These are phyloP conservation scores for Podospora anserina DNA, from an alignment of 495 filamentous ascomycete species.

Conservation along the genomic window DNA sequence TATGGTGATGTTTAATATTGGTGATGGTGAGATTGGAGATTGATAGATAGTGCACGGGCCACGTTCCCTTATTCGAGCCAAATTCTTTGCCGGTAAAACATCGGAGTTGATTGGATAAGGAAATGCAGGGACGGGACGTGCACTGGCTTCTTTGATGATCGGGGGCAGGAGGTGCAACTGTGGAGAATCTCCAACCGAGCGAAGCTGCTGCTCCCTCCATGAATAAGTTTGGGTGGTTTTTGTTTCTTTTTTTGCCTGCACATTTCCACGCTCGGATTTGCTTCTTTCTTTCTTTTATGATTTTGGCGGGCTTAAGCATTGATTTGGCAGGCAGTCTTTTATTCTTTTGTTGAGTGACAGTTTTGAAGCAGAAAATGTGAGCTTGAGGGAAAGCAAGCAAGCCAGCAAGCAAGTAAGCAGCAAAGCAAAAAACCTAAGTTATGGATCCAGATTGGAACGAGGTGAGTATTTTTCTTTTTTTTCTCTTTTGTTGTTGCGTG, in stretches of 20 bases:
- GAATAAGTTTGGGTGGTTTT: not conserved
- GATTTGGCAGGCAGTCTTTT: too few species aligned
- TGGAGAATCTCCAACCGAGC: not conserved
- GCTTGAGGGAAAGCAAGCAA: not conserved
- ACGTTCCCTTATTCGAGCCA: too few species aligned
- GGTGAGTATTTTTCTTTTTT: conserved; percentile 34
- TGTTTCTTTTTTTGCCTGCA: not conserved
- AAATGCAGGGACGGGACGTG: not conserved
- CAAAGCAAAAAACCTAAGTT: not conserved
- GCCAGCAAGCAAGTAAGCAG: conserved; percentile 6
- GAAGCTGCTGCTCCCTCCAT: not conserved
- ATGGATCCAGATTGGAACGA: conserved; percentile 66
- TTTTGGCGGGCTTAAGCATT: too few species aligned
- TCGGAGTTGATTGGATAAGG: too few species aligned
- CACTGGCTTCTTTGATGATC: not conserved
- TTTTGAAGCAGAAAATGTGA: not conserved
- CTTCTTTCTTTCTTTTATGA: not conserved
- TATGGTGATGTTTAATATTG: too few species aligned
- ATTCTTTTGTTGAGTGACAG: too few species aligned
- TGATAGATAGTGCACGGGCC: too few species aligned
- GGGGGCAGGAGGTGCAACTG: not conserved
- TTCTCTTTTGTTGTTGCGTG: not conserved
- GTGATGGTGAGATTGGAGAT: too few species aligned
- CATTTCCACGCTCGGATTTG: too few species aligned
- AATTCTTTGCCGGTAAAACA: too few species aligned